phyloP scores from a whole-genome alignment of 768 basidiomycete genomes.

The Termitomyces sp. region DNA sequence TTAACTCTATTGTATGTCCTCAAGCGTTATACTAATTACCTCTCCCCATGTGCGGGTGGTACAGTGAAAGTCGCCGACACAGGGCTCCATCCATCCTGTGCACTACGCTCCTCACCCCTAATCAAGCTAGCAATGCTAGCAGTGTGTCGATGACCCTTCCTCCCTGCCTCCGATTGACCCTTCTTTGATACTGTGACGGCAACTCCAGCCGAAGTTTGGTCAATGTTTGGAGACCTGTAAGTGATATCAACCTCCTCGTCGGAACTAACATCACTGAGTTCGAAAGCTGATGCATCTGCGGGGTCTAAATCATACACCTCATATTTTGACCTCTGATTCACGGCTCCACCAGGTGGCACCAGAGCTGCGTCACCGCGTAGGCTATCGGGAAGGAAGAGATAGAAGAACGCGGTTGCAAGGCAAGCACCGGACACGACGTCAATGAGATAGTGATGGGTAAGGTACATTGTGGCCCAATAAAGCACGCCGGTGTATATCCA shows the following conservation, averaged over 20 bases:
- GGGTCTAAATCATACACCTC: constrained; percentile 75
- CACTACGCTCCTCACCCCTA: constrained; percentile 65
- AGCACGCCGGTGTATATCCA: constrained; percentile 85
- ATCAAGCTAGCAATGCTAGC: constrained; percentile 84
- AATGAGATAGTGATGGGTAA: constrained; percentile 97
- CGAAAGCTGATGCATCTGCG: constrained; percentile 50
- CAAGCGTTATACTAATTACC: background rate
- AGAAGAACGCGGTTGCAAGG: constrained; percentile 85
- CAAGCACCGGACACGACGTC: constrained; percentile 95
- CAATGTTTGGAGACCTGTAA: constrained; percentile 62
- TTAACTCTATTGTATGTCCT: constrained; percentile 1
- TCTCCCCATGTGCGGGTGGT: constrained; percentile 5
- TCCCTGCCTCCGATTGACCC: constrained; percentile 22
- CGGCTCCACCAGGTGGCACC: constrained; percentile 39
- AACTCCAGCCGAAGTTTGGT: constrained; percentile 31
- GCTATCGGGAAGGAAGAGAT: constrained; percentile 81
- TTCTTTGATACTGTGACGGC: constrained; percentile 20
- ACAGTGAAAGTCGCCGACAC: constrained; percentile 36
- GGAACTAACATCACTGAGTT: constrained; percentile 50
- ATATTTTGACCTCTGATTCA: constrained; percentile 55
- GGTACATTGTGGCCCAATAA: constrained; percentile 99
- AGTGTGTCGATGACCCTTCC: constrained; percentile 66
- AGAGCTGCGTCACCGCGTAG: constrained; percentile 56
- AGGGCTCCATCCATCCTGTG: constrained; percentile 84
- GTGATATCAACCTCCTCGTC: constrained; percentile 70